Evolutionary conservation across 495 filamentous ascomycete genomes (phyloP).

Genomic region (Opeltia flavorubescens): DNA sequence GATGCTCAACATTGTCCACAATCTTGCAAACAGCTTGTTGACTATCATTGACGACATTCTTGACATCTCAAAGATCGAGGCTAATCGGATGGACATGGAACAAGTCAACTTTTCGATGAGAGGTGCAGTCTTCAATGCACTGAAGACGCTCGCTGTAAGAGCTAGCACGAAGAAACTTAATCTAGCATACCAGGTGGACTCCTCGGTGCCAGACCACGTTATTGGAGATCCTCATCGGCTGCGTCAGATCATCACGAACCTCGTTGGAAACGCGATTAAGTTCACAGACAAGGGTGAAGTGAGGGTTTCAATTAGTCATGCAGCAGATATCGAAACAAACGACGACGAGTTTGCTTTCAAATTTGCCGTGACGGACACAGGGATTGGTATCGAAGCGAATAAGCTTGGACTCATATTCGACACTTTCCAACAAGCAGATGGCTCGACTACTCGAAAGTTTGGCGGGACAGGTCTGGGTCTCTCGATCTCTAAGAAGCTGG

Average conservation of each 20-base stretch:
- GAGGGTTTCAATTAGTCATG: slow-evolving; percentile 78
- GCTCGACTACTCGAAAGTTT: slow-evolving; percentile 92
- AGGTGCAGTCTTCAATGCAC: slow-evolving; percentile 91
- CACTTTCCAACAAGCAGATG: slow-evolving; percentile 98
- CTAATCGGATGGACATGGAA: slow-evolving; percentile 98
- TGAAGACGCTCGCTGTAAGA: slow-evolving; percentile 91
- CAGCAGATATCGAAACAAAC: slow-evolving; percentile 20
- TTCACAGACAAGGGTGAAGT: slow-evolving; percentile 98
- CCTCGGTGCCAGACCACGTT: slow-evolving; percentile 89
- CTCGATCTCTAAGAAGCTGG: slow-evolving; percentile 90
- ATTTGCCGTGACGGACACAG: slow-evolving; percentile 93
- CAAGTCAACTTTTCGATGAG: slow-evolving; percentile 93
- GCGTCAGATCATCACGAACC: slow-evolving; percentile 71
- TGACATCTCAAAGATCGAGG: slow-evolving; percentile 98
- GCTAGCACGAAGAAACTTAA: slow-evolving; percentile 96
- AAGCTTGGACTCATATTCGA: slow-evolving; percentile 98
- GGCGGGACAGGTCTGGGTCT: slow-evolving; percentile 92
- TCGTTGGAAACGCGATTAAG: slow-evolving; percentile 56
- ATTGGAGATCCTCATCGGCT: slow-evolving; percentile 95
- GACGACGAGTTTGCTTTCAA: slow-evolving; percentile 82
- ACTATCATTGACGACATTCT: slow-evolving; percentile 99
- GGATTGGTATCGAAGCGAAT: slow-evolving; percentile 90
- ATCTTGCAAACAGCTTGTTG: slow-evolving; percentile 88
- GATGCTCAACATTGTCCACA: slow-evolving; percentile 98
- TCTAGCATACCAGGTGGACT: slow-evolving; percentile 87